These are phyloP conservation scores for Catharanthus roseus DNA, from an alignment of 257 asterid species.

Conservation along the genomic window DNA sequence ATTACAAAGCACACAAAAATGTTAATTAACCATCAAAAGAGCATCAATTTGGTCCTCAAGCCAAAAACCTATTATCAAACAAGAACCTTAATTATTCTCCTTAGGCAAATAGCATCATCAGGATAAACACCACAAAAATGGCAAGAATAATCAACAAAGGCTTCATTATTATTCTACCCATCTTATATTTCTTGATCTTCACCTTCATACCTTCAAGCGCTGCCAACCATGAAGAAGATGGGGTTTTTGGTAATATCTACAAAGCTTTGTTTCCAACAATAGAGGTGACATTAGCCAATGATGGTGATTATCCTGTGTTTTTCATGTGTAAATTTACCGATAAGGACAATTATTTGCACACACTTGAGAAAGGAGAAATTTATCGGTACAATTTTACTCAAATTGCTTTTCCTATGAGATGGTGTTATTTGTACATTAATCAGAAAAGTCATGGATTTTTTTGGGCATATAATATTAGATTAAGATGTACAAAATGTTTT, in stretches of 20 bases:
- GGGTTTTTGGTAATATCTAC: neutral
- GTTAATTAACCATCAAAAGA: too few species aligned
- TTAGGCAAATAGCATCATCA: neutral
- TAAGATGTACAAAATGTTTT: slow-evolving; percentile 25
- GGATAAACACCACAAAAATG: neutral
- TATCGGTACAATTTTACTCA: slow-evolving; percentile 19
- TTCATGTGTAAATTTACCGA: slow-evolving; percentile 20
- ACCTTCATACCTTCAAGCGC: neutral
- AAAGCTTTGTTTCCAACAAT: slow-evolving; percentile 6
- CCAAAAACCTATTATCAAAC: neutral
- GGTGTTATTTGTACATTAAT: slow-evolving; percentile 25
- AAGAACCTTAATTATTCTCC: too few species aligned
- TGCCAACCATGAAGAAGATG: neutral
- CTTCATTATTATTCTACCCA: neutral
- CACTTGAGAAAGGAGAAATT: neutral
- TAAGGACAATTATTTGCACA: slow-evolving; percentile 1
- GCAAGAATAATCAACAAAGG: neutral
- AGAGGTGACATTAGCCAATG: slow-evolving; percentile 23
- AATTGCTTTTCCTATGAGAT: slow-evolving; percentile 25
- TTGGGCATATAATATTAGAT: slow-evolving; percentile 26
- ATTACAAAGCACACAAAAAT: too few species aligned
- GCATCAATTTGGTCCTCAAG: neutral
- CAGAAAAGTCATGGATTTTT: slow-evolving; percentile 13
- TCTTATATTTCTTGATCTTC: neutral
- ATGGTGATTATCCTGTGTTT: slow-evolving; percentile 7